These are phyloP conservation scores for Blastocladiella britannica DNA, from an alignment of 192 early-diverging fungal genomes.

Conservation along the genomic window DNA sequence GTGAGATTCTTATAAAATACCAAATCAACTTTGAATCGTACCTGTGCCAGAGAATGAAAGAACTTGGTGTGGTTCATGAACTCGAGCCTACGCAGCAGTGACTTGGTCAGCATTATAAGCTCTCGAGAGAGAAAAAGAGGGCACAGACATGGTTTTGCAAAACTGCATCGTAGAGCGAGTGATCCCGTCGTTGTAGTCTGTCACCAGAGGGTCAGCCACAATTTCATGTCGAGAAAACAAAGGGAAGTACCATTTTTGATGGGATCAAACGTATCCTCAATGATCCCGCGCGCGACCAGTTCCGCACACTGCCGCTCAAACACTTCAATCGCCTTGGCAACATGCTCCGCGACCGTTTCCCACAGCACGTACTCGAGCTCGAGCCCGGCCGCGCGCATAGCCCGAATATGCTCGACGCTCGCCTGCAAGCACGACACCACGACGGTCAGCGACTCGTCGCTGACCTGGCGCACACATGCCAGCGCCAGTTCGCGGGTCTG, in stretches of 20 bases:
- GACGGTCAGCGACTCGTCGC: neutral
- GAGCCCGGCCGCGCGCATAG: neutral
- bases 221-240: no score
- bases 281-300: neutral
- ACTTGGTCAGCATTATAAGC: no score
- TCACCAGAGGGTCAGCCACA: no score
- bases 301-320: slow-evolving; percentile 1
- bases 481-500: neutral
- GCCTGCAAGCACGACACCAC: neutral
- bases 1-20: no score
- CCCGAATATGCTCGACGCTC: neutral
- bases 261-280: neutral
- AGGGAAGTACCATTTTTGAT: no score
- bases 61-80: slow-evolving; percentile 1
- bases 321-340: neutral
- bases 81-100: no score
- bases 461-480: neutral
- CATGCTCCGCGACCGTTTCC: neutral
- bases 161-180: neutral
- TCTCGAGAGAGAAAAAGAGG: no score
- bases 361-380: neutral
- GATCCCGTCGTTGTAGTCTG: slow-evolving; percentile 1
- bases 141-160: neutral
- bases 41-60: no score
- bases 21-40: no score